phyloP scores from a whole-genome alignment of 2,329 filamentous ascomycete species.

The Ophiostoma triangulosporum region DNA sequence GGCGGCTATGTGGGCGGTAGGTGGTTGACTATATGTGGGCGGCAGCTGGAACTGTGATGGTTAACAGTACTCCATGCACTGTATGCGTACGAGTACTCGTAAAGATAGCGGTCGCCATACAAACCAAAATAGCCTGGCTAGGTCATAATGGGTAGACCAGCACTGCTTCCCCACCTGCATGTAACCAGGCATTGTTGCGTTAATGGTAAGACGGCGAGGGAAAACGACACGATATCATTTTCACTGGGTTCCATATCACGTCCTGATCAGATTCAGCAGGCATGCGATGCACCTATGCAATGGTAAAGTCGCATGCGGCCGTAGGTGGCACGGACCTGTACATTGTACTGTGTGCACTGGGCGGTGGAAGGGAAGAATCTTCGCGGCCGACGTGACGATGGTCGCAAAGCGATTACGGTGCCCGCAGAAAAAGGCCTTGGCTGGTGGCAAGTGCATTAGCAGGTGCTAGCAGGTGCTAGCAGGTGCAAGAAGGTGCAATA shows the following conservation, averaged over 20 bases:
- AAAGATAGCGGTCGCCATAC: not conserved
- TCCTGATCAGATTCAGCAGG: not conserved
- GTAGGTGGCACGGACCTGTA: not conserved
- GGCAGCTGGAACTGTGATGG: not conserved
- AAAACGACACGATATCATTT: not conserved
- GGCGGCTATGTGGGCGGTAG: not conserved
- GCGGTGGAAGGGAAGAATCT: not conserved
- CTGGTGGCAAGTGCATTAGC: conserved; percentile 4
- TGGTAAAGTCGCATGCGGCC: conserved; percentile 1
- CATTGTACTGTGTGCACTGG: not conserved
- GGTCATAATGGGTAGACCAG: not conserved
- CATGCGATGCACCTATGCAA: not conserved
- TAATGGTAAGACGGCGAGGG: not conserved
- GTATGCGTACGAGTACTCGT: no score
- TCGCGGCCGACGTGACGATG: not conserved
- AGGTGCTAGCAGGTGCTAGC: no score
- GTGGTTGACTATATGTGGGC: conserved; percentile 1
- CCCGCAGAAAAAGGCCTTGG: not conserved
- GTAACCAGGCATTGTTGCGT: conserved; percentile 21
- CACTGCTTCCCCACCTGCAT: conserved; percentile 25
- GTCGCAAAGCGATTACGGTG: not conserved
- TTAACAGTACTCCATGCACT: not conserved
- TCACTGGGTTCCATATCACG: not conserved
- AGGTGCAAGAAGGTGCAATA: not conserved
- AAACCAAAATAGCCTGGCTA: not conserved